A percentile compares a stretch with the other conserved stretches of the same genome.
phyloP scores from a whole-genome alignment of 768 basidiomycete genomes.

The Brasilioporus rufonigricans region DNA sequence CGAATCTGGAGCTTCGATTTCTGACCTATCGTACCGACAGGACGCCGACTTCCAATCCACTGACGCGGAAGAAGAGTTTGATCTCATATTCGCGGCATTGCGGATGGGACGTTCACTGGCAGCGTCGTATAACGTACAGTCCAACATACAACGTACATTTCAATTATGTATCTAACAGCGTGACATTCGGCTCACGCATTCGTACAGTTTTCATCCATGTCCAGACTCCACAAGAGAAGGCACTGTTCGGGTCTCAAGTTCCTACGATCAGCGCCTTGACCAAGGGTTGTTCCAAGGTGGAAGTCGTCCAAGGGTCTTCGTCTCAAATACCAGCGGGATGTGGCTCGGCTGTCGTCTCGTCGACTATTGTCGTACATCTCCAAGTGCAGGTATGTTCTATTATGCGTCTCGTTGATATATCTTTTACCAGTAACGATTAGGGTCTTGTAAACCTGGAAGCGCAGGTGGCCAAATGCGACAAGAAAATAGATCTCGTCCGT shows the following conservation, averaged over 20 bases:
- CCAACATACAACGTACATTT: constrained; percentile 47
- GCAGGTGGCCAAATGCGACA: constrained; percentile 87
- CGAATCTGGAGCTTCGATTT: not conserved
- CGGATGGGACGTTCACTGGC: constrained; percentile 50
- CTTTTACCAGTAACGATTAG: constrained; percentile 37
- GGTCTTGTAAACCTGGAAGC: constrained; percentile 86
- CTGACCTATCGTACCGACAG: constrained; percentile 34
- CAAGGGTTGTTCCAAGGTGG: constrained; percentile 81
- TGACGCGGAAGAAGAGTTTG: constrained; percentile 81
- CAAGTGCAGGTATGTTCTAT: constrained; percentile 70
- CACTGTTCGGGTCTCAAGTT: constrained; percentile 68
- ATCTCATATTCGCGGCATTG: constrained; percentile 77
- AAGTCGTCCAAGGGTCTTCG: constrained; percentile 56
- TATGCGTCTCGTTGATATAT: not conserved
- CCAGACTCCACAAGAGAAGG: constrained; percentile 58
- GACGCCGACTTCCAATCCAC: constrained; percentile 58
- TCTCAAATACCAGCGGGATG: constrained; percentile 77
- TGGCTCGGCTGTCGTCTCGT: constrained; percentile 76
- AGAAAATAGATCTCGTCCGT: constrained; percentile 76
- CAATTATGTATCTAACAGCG: not conserved
- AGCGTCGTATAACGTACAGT: constrained; percentile 86
- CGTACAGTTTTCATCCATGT: constrained; percentile 67
- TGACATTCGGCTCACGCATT: not conserved
- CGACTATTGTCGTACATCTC: constrained; percentile 73
- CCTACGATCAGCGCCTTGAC: constrained; percentile 77